Evolutionary conservation across 805 yeast genomes (phyloP), one percentile per base, ranked within the genome.

Genomic region (Schizosaccharomyces osmophilus): DNA sequence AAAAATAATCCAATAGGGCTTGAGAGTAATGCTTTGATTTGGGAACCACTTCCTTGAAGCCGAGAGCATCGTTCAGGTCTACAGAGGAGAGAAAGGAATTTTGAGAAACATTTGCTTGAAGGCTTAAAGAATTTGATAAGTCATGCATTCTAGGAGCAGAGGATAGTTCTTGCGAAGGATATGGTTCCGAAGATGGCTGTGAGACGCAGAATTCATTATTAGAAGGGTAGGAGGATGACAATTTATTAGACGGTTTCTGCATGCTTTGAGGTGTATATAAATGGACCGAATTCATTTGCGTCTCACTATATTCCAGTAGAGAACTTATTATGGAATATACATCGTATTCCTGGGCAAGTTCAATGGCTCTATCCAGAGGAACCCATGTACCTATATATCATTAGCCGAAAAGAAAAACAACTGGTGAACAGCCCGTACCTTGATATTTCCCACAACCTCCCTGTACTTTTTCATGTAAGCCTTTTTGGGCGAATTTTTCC

Each of bases 361-460:
- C 79, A 31, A 75, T 72, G 0, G 95, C 97, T 60, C 85, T 80
- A 5, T 77, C 81, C 64, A 86, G 72, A 0, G 97, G 97, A 6
- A 89, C 89, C 95, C 96, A 89, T 1, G 97, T 89, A 15, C 93
- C 93, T 70, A 84, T 89, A 26, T 29, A 29, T 48, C 22, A 48
- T 36, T 36, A 36, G 41, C 13, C 15, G 32, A 11, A 45, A 45
- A 45, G 22, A 45, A 45, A 45, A 45, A 45, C 24, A 45, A 45
- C 2, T 19, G 19, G 26, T 5, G 41, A 55, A 36, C 3, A 11
- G 17, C 24, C 48, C 62, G n/a, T 83, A 19, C 96, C 97, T 72
- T 90, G 97, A 71, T 88, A 90, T 69, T 89, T 83, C 61, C 97
- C 97, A 70, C 88, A 89, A 1, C 97, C 97, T 64, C 97, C 97